Base-by-base conservation (phyloP, 2,329 filamentous ascomycete genomes). In the Bretziella fagacearum region DNA sequence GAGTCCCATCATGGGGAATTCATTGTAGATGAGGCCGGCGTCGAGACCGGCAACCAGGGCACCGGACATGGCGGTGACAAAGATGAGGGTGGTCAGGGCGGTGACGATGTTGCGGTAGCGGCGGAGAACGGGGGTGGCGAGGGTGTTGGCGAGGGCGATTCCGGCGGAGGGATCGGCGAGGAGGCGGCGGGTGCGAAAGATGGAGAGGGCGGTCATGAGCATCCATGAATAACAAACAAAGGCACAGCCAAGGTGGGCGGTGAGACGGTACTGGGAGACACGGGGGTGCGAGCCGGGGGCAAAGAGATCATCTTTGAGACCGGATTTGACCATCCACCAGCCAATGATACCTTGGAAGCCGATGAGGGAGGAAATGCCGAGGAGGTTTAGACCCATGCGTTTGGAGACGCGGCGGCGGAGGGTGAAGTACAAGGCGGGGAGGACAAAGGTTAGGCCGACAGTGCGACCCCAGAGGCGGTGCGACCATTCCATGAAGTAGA, bases 281-380 rank as follows among this genome's bases (percentile, higher is more conserved):
- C 91, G 78, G 0, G 91, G 91, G 61, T 94, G 85, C 48, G 80
- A 82, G 10, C 87, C 91, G 2, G 84, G 81, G 17, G 84, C 84
- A 59, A 98, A 95, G 23, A 98, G 73, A 61, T 98, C 91, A 59
- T 96, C 91, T 61, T 89, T 93, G 52, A 98, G 70, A 1, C 91
- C 91, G 8, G 84, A 93, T 64, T 93, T 93, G 55, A 98, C 91
- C 91, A 98, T 98, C 86, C 91, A 98, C 91, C 91, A 98, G 47
- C 91, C 91, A 53, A 98, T 79, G 57, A 91, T 75, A 37, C 91
- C 91, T 62, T 98, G 91, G 62, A 94, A 91, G 47, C 85, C 91
- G 57, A 98, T 95, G 56, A 96, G 69, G 42, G 73, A 76, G 36
- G 84, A 84, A 53, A 98, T 96, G 10, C 86, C 89, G 33, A 77